phyloP scores from a whole-genome alignment of 768 basidiomycete genomes.

The Strobilomyces confusus region DNA sequence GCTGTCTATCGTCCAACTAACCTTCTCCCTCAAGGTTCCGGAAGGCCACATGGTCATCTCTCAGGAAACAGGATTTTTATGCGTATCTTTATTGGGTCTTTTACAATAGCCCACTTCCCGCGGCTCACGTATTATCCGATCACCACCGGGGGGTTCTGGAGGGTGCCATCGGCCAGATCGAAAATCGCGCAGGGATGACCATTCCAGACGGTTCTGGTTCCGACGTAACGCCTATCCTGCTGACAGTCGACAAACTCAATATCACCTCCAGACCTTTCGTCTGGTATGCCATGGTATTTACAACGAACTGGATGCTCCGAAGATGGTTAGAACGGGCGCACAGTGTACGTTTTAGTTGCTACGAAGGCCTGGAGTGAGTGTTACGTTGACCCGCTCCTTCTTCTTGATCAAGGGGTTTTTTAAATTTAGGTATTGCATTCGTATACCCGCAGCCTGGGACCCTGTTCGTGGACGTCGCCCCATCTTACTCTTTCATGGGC shows the following conservation, averaged over 20 bases:
- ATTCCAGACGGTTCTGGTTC: conserved; percentile 61
- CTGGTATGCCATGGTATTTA: conserved; percentile 53
- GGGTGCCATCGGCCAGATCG: conserved; percentile 55
- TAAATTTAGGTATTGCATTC: conserved; percentile 68
- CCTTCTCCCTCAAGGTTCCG: conserved; percentile 50
- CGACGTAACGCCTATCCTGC: conserved; percentile 49
- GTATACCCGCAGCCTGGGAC: conserved; percentile 67
- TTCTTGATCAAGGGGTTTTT: neutral
- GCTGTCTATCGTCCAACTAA: neutral
- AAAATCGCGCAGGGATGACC: conserved; percentile 65
- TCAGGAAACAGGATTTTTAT: conserved; percentile 58
- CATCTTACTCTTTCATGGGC: conserved; percentile 81
- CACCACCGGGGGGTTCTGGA: conserved; percentile 50
- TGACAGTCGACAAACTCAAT: conserved; percentile 76
- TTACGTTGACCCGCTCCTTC: neutral
- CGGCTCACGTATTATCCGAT: conserved; percentile 43
- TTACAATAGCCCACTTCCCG: conserved; percentile 63
- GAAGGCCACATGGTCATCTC: conserved; percentile 67
- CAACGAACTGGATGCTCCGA: conserved; percentile 47
- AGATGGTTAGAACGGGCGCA: conserved; percentile 41
- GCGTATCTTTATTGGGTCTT: conserved; percentile 84
- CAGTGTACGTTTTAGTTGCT: conserved; percentile 41
- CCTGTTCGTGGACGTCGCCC: conserved; percentile 56
- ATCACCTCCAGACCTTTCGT: conserved; percentile 64
- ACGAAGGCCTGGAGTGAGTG: conserved; percentile 69